These are phyloP conservation scores for Phytophthora parvispora DNA, from an alignment of 352 stramenopile genomes.

Conservation along the genomic window DNA sequence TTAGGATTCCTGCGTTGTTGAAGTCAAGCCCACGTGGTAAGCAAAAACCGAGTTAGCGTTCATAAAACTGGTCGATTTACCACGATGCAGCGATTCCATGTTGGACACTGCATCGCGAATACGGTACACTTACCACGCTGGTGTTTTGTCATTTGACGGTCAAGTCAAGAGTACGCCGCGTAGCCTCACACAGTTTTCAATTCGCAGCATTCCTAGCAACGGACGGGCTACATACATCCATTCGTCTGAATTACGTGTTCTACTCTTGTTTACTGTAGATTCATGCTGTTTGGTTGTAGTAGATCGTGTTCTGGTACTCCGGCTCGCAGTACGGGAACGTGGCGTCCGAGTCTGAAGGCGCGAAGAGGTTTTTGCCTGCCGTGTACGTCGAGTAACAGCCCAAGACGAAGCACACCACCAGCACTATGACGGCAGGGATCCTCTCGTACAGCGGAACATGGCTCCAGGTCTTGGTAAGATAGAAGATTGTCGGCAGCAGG, in stretches of 20 bases:
- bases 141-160: not conserved
- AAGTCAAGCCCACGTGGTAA: conserved; percentile 7
- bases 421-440: conserved; percentile 25
- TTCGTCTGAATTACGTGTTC: not conserved
- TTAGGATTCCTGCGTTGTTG: not conserved
- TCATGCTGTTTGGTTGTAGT: conserved; percentile 46
- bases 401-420: conserved; percentile 36
- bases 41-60: not conserved
- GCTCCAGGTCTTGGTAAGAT: conserved; percentile 43
- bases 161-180: too few species aligned
- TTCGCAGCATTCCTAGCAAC: too few species aligned
- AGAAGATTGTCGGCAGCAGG: conserved; percentile 37
- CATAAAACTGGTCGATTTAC: not conserved
- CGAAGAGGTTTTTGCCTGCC: conserved; percentile 49
- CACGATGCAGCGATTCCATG: not conserved
- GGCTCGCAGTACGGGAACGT: conserved; percentile 46
- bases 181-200: too few species aligned
- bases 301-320: conserved; percentile 29
- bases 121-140: not conserved
- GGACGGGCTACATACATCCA: not conserved
- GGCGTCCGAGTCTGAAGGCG: conserved; percentile 22
- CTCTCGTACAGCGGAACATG: conserved; percentile 49
- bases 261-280: not conserved
- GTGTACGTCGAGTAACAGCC: conserved; percentile 53
- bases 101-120: not conserved